A percentile compares a stretch with the other conserved stretches of the same genome.
Evolutionary conservation across 768 basidiomycete genomes (phyloP).

Genomic region (Amanita polypyramis): DNA sequence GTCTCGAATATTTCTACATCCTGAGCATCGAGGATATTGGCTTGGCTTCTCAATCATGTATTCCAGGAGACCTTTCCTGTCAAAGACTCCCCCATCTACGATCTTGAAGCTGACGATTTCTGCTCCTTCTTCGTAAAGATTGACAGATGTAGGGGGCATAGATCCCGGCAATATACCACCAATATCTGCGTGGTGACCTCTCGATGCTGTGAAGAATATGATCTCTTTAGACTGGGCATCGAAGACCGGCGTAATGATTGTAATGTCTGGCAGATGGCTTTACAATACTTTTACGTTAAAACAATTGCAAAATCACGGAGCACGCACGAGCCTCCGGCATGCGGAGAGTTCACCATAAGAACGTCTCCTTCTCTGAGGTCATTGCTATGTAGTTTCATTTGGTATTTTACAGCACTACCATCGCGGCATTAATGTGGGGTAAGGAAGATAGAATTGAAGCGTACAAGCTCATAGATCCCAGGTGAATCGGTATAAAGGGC

Average conservation of each 20-base stretch:
- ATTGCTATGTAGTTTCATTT: constrained; percentile 68
- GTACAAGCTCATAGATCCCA: constrained; percentile 88
- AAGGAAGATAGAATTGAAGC: constrained; percentile 16
- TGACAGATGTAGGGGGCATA: constrained; percentile 91
- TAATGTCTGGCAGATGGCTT: constrained; percentile 64
- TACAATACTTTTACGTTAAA: background rate
- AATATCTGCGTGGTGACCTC: constrained; percentile 92
- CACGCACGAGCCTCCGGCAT: constrained; percentile 79
- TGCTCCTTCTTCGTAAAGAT: constrained; percentile 90
- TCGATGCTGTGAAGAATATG: constrained; percentile 88
- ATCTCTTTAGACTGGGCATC: constrained; percentile 52
- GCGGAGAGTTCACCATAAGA: constrained; percentile 85
- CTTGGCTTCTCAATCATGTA: constrained; percentile 79
- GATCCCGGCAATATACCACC: constrained; percentile 89
- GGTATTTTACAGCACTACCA: constrained; percentile 74
- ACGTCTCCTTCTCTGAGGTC: constrained; percentile 84
- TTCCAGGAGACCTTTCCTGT: constrained; percentile 61
- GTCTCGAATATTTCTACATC: constrained; percentile 78
- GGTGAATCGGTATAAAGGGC: constrained; percentile 81
- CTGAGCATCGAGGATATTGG: constrained; percentile 75
- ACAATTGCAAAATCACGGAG: constrained; percentile 5
- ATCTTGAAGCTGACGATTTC: constrained; percentile 89
- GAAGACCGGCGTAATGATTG: constrained; percentile 91
- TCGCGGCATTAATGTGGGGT: background rate
- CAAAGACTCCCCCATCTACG: constrained; percentile 73